Evolutionary conservation across 164 flowering plant species (phyloP).

Genomic region (Kalanchoe fedtschenkoi): DNA sequence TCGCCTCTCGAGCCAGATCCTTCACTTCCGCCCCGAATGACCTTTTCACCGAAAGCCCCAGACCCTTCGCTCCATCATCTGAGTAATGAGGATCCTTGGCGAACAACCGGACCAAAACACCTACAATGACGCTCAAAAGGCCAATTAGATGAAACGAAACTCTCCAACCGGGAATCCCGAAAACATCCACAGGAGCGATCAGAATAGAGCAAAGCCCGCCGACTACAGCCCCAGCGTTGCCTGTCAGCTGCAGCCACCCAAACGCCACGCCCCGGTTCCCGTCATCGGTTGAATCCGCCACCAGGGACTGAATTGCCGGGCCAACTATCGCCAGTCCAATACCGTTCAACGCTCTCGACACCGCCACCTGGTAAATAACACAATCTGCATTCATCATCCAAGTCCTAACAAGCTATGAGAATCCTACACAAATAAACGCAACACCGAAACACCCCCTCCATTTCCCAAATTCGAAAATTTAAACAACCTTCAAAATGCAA

Average conservation of each 20-base stretch:
- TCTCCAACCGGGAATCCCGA: conserved; percentile 90
- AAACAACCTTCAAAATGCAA: too few species aligned
- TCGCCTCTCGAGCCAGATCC: conserved; percentile 52
- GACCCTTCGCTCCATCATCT: conserved; percentile 13
- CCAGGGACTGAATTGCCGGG: conserved; percentile 87
- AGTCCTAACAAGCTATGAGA: background rate
- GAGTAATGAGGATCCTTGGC: conserved; percentile 65
- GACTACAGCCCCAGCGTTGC: conserved; percentile 61
- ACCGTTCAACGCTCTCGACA: conserved; percentile 81
- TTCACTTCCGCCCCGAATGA: conserved; percentile 42
- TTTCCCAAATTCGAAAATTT: too few species aligned
- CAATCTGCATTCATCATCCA: background rate
- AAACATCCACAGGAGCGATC: conserved; percentile 52
- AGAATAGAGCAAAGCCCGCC: conserved; percentile 74
- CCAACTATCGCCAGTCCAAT: conserved; percentile 82
- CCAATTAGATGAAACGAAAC: conserved; percentile 73
- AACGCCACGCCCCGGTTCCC: conserved; percentile 71
- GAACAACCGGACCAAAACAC: conserved; percentile 44
- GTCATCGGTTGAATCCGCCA: conserved; percentile 87
- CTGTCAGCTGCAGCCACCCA: conserved; percentile 87
- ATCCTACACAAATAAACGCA: background rate
- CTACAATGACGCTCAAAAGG: conserved; percentile 55
- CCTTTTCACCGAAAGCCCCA: conserved; percentile 15
- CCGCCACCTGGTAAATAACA: conserved; percentile 58
- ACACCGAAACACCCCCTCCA: background rate